A percentile compares a stretch with the other conserved stretches of the same genome.
Conservation (phyloP, 73 alveolate genomes). For the Paramecium biaurelia region DNA sequence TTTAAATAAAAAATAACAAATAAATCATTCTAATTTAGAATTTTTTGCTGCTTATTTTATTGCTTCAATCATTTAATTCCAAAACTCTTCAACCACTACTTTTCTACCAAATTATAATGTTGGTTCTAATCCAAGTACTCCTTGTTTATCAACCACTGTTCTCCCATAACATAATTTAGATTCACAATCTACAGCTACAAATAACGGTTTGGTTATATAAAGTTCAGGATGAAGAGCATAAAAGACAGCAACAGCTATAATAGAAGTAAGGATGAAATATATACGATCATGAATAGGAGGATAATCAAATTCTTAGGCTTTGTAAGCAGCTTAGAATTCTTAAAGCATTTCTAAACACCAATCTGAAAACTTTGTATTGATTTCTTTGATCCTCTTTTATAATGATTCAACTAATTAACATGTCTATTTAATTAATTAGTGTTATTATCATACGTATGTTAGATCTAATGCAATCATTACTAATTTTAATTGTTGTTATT, state of each 20-base stretch:
- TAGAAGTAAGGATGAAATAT: background rate
- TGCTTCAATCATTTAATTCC: conserved; percentile 35
- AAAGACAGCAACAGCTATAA: conserved; percentile 15
- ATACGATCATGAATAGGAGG: conserved; percentile 52
- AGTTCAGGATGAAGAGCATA: conserved; percentile 25
- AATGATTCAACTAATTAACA: background rate
- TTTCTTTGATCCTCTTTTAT: background rate
- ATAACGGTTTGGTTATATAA: background rate
- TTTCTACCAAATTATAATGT: background rate
- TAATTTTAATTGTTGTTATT: background rate
- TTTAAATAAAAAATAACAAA: background rate
- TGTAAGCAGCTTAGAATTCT: background rate
- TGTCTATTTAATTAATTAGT: background rate
- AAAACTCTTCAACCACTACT: background rate
- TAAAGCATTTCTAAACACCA: conserved; percentile 17
- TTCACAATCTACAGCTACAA: conserved; percentile 23
- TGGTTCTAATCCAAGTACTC: background rate
- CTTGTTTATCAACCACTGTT: background rate
- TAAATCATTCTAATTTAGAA: background rate
- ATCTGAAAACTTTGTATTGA: conserved; percentile 14
- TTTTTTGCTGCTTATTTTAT: background rate
- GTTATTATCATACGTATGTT: background rate
- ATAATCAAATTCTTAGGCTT: background rate
- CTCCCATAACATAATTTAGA: conserved; percentile 23
- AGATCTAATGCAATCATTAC: conserved; percentile 23